Evolutionary conservation across 768 basidiomycete genomes (phyloP).

Genomic region (Phaeotremella fagi): DNA sequence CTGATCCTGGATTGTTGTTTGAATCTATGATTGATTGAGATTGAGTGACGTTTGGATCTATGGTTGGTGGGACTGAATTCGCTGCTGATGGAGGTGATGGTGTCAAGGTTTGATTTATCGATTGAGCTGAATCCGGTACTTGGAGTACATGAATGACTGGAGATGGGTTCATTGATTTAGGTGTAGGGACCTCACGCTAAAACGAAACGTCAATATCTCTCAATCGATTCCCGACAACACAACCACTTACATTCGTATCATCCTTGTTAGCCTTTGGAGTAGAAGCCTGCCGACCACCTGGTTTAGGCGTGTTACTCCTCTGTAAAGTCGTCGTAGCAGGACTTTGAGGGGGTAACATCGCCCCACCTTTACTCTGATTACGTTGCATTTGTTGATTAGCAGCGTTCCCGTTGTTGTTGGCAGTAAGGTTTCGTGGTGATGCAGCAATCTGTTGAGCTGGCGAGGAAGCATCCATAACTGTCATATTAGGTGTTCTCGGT

Average conservation of each 20-base stretch:
- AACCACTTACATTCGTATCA: conserved; percentile 12
- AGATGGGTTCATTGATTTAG: conserved; percentile 35
- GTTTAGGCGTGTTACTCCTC: conserved; percentile 19
- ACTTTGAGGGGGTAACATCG: conserved; percentile 42
- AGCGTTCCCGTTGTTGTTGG: no score
- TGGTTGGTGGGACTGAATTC: conserved; percentile 15
- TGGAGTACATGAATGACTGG: conserved; percentile 18
- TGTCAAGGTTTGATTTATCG: conserved; percentile 15
- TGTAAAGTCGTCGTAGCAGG: conserved; percentile 18
- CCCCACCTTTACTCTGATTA: conserved; percentile 33
- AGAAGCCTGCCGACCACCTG: conserved; percentile 4
- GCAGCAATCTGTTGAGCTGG: conserved; percentile 20
- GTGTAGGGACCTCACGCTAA: conserved; percentile 30
- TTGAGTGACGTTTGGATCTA: not conserved
- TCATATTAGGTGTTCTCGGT: conserved; percentile 36
- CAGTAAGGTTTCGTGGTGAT: conserved; percentile 26
- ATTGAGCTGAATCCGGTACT: conserved; percentile 14
- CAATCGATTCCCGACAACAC: not conserved
- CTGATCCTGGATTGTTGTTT: conserved; percentile 1
- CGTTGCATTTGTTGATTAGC: conserved; percentile 21
- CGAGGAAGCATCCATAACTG: conserved; percentile 20
- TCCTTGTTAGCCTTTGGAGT: conserved; percentile 32
- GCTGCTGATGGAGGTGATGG: conserved; percentile 24
- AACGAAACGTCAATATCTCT: not conserved
- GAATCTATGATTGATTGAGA: not conserved